A percentile compares a stretch with the other conserved stretches of the same genome.
phyloP scores from a whole-genome alignment of 169 alveolate species.

The Plasmodium relictum region DNA sequence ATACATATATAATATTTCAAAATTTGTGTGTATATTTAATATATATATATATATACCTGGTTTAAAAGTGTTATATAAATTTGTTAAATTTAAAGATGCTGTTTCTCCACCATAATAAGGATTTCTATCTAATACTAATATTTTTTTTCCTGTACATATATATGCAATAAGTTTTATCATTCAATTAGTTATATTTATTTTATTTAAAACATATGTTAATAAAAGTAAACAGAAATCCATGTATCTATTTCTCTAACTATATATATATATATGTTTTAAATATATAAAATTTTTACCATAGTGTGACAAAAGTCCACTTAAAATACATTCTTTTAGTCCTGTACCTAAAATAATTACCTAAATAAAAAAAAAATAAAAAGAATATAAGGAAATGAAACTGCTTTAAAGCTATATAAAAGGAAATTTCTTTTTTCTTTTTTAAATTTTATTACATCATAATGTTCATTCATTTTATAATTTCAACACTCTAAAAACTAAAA shows the following conservation, averaged over 20 bases:
- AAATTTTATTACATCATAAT: constrained; percentile 64
- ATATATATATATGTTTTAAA: neutral
- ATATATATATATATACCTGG: constrained; percentile 84
- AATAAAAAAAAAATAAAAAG: neutral
- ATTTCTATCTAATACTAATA: constrained; percentile 97
- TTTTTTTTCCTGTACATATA: constrained; percentile 93
- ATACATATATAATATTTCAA: neutral
- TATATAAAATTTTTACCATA: constrained; percentile 55
- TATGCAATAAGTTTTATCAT: constrained; percentile 2
- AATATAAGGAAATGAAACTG: neutral
- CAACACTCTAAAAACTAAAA: no score
- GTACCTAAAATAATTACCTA: constrained; percentile 97
- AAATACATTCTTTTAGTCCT: constrained; percentile 98
- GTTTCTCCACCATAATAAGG: constrained; percentile 98
- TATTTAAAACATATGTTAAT: neutral
- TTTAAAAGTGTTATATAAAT: constrained; percentile 94
- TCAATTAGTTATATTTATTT: neutral
- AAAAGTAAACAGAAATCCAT: neutral
- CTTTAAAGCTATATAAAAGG: no score
- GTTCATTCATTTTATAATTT: constrained; percentile 64
- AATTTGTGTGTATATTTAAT: neutral
- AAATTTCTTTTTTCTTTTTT: neutral
- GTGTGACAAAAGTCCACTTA: constrained; percentile 96
- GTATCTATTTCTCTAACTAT: neutral
- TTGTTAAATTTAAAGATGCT: constrained; percentile 97